Conservation (phyloP, 108 stramenopile species). For the Craspedostauros australis region DNA sequence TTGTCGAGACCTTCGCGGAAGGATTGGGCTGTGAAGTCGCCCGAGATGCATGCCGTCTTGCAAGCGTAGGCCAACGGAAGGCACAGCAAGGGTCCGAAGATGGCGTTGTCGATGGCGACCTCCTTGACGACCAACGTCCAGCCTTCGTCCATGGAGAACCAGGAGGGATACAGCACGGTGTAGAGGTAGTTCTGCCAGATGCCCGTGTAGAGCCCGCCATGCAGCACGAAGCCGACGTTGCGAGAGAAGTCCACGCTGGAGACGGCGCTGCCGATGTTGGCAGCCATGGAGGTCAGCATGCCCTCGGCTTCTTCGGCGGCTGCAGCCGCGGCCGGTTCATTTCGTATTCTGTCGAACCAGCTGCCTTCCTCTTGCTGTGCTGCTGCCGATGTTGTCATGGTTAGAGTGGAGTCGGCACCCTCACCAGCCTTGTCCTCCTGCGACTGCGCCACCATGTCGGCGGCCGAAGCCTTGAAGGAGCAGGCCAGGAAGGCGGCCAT, state of each 20-base stretch:
- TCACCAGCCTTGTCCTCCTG: neutral
- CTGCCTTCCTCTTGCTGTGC: neutral
- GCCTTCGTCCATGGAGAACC: conserved; percentile 26
- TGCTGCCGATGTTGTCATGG: neutral
- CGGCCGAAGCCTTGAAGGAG: conserved; percentile 46
- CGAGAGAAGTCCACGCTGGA: conserved; percentile 23
- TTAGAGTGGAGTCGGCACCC: neutral
- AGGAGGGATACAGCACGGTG: conserved; percentile 26
- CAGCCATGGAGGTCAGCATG: neutral
- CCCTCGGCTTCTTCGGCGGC: neutral
- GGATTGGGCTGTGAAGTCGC: neutral
- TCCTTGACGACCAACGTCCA: conserved; percentile 17
- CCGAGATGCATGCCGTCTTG: conserved; percentile 7
- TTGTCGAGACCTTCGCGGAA: conserved; percentile 16
- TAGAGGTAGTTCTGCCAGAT: conserved; percentile 36
- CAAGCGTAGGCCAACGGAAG: conserved; percentile 44
- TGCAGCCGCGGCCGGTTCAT: neutral
- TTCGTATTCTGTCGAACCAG: neutral
- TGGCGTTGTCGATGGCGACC: conserved; percentile 35
- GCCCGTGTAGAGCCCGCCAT: conserved; percentile 60
- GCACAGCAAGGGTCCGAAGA: conserved; percentile 34
- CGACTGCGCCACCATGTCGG: conserved; percentile 51
- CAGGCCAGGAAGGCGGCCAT: conserved; percentile 55
- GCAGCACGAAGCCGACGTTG: conserved; percentile 40
- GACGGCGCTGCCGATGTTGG: neutral